Base-by-base conservation (phyloP, 2,329 filamentous ascomycete species). In the Neonectria punicea region DNA sequence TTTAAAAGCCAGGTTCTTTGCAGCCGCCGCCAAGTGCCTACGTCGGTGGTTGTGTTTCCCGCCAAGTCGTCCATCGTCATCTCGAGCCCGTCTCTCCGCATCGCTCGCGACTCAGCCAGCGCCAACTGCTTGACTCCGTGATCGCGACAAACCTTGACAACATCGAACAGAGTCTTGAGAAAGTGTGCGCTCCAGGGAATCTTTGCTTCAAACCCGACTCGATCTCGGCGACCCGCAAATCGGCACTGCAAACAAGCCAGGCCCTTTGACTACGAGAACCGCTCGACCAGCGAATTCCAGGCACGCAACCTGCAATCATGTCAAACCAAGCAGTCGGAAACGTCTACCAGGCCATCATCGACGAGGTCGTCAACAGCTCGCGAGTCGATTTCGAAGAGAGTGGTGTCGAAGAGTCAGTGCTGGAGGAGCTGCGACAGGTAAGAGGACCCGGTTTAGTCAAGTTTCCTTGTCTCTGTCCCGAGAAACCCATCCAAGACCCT, bases 301-400 rank as follows among this genome's bases (percentile, higher is more conserved):
- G 34, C 22, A 55, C 61, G 62, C 61, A 67, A 63, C 44, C 55
- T 58, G 25, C 54, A 83, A 83, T 69, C 63, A 89, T 89, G 87
- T 89, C 87, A 64, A 89, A 89, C 78, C 75, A 79, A 51, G 80
- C 82, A 16, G 87, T 89, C 84, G 96, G 96, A 75, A 82, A 84
- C 71, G 91, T 98, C 76, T 99, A 98, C 81, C 85, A 90, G 80
- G 83, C 86, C 75, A 90, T 92, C 79, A 92, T 92, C 77, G 85
- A 91, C 68, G 93, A 96, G 82, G 94, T 99, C 78, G 93, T 98
- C 80, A 91, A 95, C 74, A 92, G 92, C 72, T 98, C 95, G 76
- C 89, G 93, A 76, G 92, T 95, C 76, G 96, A 98, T 81, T 98
- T 99, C 79, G 96, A 99, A 80, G 96, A 99, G 82, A 93, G 92